Base-by-base conservation (phyloP, 495 filamentous ascomycete species). In the Podospora fimiseda region DNA sequence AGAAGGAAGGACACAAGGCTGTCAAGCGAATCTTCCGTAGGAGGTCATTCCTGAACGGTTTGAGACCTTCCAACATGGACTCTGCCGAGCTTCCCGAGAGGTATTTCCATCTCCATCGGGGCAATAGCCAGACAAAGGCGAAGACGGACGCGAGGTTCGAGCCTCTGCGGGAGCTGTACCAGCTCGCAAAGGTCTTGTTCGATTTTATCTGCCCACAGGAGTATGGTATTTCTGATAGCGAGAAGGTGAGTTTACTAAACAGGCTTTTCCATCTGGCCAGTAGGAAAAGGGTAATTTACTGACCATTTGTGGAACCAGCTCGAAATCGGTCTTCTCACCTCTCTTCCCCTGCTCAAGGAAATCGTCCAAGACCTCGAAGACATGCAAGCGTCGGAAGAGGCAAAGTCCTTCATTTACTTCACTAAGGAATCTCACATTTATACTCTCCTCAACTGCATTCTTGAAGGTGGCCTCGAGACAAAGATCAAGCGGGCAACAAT, bases 381-480 rank as follows among this genome's bases (percentile, higher is more conserved):
- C 65, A 88, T 97, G 58, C 93, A 97, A 70, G 92, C 93, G 3
- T 91, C 87, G 0, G 81, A 88, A 44, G 87, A 91, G 64, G 90
- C 90, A 16, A 96, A 96, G 62, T 90, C 86, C 3, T 96, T 96
- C 74, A 85, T 97, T 73, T 98, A 98, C 71, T 98, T 98, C 66
- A 98, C 93, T 22, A 98, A 98, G 65, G 93, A 98, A 73, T 93
- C 88, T 4, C 93, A 98, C 60, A 96, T 98, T 59, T 98, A 98
- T 71, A 97, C 93, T 15, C 79, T 98, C 24, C 79, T 98, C 43
- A 98, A 98, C 70, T 97, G 94, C 68, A 96, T 98, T 56, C 75
- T 98, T 27, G 93, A 96, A 71, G 93, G 93, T 55, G 93, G 94
- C 30, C 87, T 98, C 55, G 85, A 90, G 58, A 93, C 91, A 20